Percentiles rank a stretch among this genome's conserved stretches.
phyloP scores from a whole-genome alignment of 257 asterid genomes.

The Jaltomata sinuosa region DNA sequence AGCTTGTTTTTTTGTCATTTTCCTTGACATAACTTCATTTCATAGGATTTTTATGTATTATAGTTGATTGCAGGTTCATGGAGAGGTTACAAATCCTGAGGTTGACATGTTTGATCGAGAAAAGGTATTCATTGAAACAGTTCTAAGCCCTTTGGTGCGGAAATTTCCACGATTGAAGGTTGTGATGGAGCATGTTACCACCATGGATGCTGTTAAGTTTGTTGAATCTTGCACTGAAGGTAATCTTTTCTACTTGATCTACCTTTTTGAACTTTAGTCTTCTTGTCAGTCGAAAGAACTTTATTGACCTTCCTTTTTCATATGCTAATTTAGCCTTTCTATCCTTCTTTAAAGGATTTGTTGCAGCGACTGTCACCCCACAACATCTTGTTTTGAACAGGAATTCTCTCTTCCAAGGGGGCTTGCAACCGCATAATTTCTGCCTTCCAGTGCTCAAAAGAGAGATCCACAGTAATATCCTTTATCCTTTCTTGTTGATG shows the following conservation, averaged over 20 bases:
- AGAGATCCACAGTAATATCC: constrained; percentile 67
- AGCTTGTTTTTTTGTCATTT: neutral
- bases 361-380: constrained; percentile 97
- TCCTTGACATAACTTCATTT: neutral
- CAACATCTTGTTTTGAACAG: constrained; percentile 90
- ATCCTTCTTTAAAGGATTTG: constrained; percentile 38
- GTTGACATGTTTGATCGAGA: constrained; percentile 93
- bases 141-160: constrained; percentile 57
- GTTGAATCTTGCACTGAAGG: constrained; percentile 76
- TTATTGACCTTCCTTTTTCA: neutral
- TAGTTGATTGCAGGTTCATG: constrained; percentile 62
- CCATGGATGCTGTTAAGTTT: constrained; percentile 78
- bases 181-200: constrained; percentile 96
- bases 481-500: neutral
- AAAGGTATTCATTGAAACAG: constrained; percentile 71
- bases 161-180: constrained; percentile 71
- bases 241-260: constrained; percentile 3
- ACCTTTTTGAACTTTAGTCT: neutral
- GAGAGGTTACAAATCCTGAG: constrained; percentile 79
- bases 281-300: neutral
- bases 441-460: constrained; percentile 94
- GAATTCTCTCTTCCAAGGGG: constrained; percentile 91
- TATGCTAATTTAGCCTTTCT: constrained; percentile 3
- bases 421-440: constrained; percentile 82
- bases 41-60: neutral